Base-by-base conservation (phyloP, 495 filamentous ascomycete species). In the Patellaria atrata region DNA sequence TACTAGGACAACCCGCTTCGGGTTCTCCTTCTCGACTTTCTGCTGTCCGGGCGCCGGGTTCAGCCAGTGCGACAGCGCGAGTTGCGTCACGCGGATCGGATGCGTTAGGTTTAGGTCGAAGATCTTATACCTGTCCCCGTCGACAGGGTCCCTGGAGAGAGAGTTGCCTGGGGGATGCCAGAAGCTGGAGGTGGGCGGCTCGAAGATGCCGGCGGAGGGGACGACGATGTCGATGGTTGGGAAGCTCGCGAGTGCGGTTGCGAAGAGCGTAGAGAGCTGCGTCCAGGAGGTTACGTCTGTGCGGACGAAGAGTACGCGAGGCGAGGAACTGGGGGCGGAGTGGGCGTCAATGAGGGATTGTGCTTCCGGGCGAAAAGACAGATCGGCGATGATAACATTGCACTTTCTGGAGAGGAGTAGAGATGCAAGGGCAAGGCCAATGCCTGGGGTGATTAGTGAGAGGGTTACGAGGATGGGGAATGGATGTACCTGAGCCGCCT, bases 61-160 rank as follows among this genome's bases (percentile, higher is more conserved):
- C 15, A 67, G 51, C 58, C 74, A 78, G 42, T 71, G 58, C 7
- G 66, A 58, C 30, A 81, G 68, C 10, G 73, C 76, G 8, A 79
- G 56, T 45, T 79, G 76, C 9, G 72, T 75, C 5, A 62, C 59
- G 34, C 74, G 73, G 50, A 80, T 78, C 0, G 76, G 76, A 50
- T 79, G 76, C 4, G 70, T 77, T 41, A 79, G 30, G 51, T 78
- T 78, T 57, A 81, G 74, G 48, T 79, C 73, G 22, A 81, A 22
- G 37, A 57, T 41, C 13, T 65, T 64, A 46, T 79, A 80, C 12
- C 34, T 29, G 5, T 27, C 33, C 22, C 43, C 36, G 15, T 45
- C 33, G 5, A 40, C 9, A 2, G 56, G 27, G 43, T 77, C 74
- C 35, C 59, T 64, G 27, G 70, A 71, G 7, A 50, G 43, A 0